Percentiles rank a stretch among this genome's conserved stretches.
Conservation (phyloP, 2,329 filamentous ascomycete genomes). For the Fusarium paranaense region DNA sequence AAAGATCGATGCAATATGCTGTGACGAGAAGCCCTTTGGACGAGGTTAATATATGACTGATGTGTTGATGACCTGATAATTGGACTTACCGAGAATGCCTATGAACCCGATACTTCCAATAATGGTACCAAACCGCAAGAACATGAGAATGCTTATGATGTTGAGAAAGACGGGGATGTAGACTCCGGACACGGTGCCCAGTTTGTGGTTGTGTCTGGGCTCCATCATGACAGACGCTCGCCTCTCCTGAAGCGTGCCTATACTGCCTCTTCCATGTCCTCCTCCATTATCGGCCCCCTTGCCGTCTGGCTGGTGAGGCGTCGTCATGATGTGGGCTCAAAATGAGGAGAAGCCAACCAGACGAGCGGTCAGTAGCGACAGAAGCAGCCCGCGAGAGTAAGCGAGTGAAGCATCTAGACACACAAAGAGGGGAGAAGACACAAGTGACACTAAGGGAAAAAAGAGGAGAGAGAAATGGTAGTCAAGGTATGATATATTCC, state of each 20-base stretch:
- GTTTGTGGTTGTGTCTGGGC: constrained; percentile 65
- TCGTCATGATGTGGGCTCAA: constrained; percentile 31
- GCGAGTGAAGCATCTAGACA: constrained; percentile 6
- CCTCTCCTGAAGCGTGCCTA: constrained; percentile 19
- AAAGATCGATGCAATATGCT: constrained; percentile 84
- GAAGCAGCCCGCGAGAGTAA: constrained; percentile 20
- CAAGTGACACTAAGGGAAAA: neutral
- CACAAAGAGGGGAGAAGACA: constrained; percentile 2
- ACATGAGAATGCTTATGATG: constrained; percentile 92
- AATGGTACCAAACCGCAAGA: constrained; percentile 87
- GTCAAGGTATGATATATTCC: constrained; percentile 26
- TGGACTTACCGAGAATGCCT: constrained; percentile 77
- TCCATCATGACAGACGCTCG: constrained; percentile 47
- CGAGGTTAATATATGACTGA: neutral
- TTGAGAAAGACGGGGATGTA: constrained; percentile 92
- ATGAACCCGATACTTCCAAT: constrained; percentile 83
- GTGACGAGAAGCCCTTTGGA: constrained; percentile 73
- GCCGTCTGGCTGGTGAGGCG: constrained; percentile 30
- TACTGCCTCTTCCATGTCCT: constrained; percentile 9
- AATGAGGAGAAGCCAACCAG: constrained; percentile 13
- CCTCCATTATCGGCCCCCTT: constrained; percentile 25
- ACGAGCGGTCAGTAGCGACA: constrained; percentile 31
- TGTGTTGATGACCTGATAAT: neutral
- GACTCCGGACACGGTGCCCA: constrained; percentile 82
- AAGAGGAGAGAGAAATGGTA: constrained; percentile 6